Conservation (phyloP, 768 basidiomycete species). For the Lentinula sp. region DNA sequence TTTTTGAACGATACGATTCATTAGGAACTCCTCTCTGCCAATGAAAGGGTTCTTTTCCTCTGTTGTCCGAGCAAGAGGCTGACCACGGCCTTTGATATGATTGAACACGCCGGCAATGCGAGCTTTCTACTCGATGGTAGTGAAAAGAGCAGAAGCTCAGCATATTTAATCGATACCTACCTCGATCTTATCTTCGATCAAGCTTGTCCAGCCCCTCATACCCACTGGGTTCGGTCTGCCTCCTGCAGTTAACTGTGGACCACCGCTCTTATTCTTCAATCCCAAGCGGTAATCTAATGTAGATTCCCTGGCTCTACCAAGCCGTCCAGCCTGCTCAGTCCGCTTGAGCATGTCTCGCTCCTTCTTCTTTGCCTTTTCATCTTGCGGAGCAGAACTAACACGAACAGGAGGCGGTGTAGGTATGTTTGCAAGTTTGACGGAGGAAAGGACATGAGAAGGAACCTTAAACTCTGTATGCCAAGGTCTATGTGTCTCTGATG, state of each 20-base stretch:
- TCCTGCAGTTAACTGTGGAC: conserved; percentile 2
- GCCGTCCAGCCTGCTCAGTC: conserved; percentile 44
- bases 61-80: conserved; percentile 27
- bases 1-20: conserved; percentile 80
- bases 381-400: conserved; percentile 14
- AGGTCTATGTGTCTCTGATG: conserved; percentile 51
- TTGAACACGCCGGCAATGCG: conserved; percentile 63
- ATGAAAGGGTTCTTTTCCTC: conserved; percentile 54
- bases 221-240: conserved; percentile 48
- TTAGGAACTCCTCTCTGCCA: conserved; percentile 70
- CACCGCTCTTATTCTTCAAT: conserved; percentile 17
- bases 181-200: conserved; percentile 80
- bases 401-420: conserved; percentile 17
- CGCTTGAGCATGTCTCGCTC: conserved; percentile 48
- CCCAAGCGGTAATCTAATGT: conserved; percentile 68
- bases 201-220: conserved; percentile 67
- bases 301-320: conserved; percentile 61
- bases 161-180: conserved; percentile 27
- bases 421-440: conserved; percentile 47
- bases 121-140: conserved; percentile 42
- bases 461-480: conserved; percentile 67
- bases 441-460: conserved; percentile 47
- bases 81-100: conserved; percentile 60
- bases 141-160: background rate
- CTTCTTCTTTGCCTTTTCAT: conserved; percentile 34